These are phyloP conservation scores for Pythium dissotocum DNA, from an alignment of 352 stramenopile genomes.

Conservation along the genomic window DNA sequence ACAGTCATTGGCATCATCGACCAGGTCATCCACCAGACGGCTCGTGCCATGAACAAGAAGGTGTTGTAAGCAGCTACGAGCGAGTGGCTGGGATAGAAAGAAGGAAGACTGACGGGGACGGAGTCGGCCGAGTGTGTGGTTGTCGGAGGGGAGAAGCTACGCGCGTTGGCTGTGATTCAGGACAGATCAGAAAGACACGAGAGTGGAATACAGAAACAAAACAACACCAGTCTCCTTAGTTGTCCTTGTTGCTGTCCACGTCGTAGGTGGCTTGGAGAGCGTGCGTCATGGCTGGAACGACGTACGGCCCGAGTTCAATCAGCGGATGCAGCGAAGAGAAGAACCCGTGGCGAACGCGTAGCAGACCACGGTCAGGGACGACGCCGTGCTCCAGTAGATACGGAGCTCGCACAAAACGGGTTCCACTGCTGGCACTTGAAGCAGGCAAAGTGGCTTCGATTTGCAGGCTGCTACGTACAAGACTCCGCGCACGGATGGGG, in stretches of 20 bases:
- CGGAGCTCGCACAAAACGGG: slow-evolving; percentile 38
- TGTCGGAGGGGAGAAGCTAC: background rate
- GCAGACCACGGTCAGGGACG: slow-evolving; percentile 41
- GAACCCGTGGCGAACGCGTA: slow-evolving; percentile 46
- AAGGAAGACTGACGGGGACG: slow-evolving; percentile 7
- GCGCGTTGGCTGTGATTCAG: background rate
- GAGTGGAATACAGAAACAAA: background rate
- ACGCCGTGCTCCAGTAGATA: slow-evolving; percentile 44
- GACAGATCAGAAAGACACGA: background rate
- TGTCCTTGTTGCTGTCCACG: background rate
- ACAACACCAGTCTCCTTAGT: background rate
- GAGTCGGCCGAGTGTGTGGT: background rate
- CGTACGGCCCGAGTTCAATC: slow-evolving; percentile 25
- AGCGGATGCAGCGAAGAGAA: slow-evolving; percentile 28
- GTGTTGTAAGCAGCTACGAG: slow-evolving; percentile 63
- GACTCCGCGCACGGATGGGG: slow-evolving; percentile 42
- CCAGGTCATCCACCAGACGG: slow-evolving; percentile 86
- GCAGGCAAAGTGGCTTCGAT: slow-evolving; percentile 20
- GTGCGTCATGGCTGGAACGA: background rate
- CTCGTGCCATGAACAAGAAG: slow-evolving; percentile 88
- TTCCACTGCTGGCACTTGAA: slow-evolving; percentile 18
- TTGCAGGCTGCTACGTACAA: slow-evolving; percentile 35
- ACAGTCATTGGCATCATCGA: slow-evolving; percentile 86
- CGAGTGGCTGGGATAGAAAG: slow-evolving; percentile 1
- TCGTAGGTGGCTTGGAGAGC: too few species aligned